These are phyloP conservation scores for Aspergillus terreus DNA, from an alignment of 2,329 filamentous ascomycete species.

Conservation along the genomic window DNA sequence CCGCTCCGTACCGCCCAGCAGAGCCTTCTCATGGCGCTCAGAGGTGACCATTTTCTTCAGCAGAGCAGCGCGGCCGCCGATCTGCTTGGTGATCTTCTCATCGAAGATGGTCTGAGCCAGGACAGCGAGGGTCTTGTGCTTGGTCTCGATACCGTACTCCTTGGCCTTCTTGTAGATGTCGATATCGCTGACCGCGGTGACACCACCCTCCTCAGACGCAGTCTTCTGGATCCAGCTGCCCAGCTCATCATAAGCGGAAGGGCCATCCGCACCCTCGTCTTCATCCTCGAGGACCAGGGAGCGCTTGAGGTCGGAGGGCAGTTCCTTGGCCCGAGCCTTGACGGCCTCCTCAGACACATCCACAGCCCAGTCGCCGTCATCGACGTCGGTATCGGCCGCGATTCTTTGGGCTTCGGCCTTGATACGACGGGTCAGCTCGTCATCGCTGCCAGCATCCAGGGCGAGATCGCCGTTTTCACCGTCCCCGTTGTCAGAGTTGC, in stretches of 20 bases:
- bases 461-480: conserved; percentile 64
- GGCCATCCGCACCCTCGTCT: conserved; percentile 74
- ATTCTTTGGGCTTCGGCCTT: conserved; percentile 68
- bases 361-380: conserved; percentile 91
- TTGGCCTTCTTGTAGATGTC: conserved; percentile 96
- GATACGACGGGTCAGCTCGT: conserved; percentile 79
- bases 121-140: conserved; percentile 89
- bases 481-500: conserved; percentile 58
- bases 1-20: conserved; percentile 91
- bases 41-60: conserved; percentile 90
- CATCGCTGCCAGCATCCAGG: conserved; percentile 75
- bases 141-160: conserved; percentile 88
- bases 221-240: conserved; percentile 86
- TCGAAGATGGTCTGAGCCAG: conserved; percentile 92
- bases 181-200: conserved; percentile 79
- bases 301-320: conserved; percentile 92
- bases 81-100: conserved; percentile 82
- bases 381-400: conserved; percentile 60
- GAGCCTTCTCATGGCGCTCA: conserved; percentile 91
- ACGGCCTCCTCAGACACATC: conserved; percentile 95
- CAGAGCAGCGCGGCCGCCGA: conserved; percentile 76
- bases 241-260: conserved; percentile 81
- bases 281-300: conserved; percentile 80
- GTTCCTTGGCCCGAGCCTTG: conserved; percentile 86
- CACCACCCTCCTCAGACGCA: conserved; percentile 64